Percentiles rank a stretch among this genome's conserved stretches.
These are phyloP conservation scores for Cytospora schulzeri DNA, from an alignment of 2,329 filamentous ascomycete genomes.

Conservation along the genomic window DNA sequence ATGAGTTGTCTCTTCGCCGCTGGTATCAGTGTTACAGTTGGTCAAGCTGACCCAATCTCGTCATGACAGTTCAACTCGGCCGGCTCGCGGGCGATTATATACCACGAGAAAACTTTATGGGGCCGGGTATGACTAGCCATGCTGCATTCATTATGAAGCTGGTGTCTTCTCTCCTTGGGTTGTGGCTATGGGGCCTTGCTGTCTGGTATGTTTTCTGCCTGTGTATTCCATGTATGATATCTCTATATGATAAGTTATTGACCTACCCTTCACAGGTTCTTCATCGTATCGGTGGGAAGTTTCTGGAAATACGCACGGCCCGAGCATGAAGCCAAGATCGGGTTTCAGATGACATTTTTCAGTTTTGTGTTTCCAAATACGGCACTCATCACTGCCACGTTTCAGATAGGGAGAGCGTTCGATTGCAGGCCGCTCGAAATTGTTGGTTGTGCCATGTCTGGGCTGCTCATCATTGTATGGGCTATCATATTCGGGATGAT, in stretches of 20 bases:
- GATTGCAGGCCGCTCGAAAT: slow-evolving; percentile 62
- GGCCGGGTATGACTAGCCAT: slow-evolving; percentile 39
- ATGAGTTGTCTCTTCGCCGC: background rate
- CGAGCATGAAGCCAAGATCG: slow-evolving; percentile 55
- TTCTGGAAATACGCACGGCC: slow-evolving; percentile 66
- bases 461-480: slow-evolving; percentile 69
- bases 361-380: slow-evolving; percentile 83
- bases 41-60: slow-evolving; percentile 1
- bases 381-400: slow-evolving; percentile 71
- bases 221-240: no score
- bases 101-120: slow-evolving; percentile 46
- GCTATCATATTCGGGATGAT: slow-evolving; percentile 69
- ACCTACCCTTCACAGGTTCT: slow-evolving; percentile 52
- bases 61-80: slow-evolving; percentile 46
- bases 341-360: slow-evolving; percentile 85
- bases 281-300: slow-evolving; percentile 76
- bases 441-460: slow-evolving; percentile 68
- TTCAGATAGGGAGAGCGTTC: slow-evolving; percentile 67
- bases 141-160: slow-evolving; percentile 49
- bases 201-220: slow-evolving; percentile 55
- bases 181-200: slow-evolving; percentile 84
- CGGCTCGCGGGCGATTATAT: slow-evolving; percentile 43
- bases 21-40: background rate
- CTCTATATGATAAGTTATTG: background rate
- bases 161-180: slow-evolving; percentile 61